A percentile compares a stretch with the other conserved stretches of the same genome.
Conservation (phyloP, 2,329 filamentous ascomycete genomes). For the Exophiala viscosa region DNA sequence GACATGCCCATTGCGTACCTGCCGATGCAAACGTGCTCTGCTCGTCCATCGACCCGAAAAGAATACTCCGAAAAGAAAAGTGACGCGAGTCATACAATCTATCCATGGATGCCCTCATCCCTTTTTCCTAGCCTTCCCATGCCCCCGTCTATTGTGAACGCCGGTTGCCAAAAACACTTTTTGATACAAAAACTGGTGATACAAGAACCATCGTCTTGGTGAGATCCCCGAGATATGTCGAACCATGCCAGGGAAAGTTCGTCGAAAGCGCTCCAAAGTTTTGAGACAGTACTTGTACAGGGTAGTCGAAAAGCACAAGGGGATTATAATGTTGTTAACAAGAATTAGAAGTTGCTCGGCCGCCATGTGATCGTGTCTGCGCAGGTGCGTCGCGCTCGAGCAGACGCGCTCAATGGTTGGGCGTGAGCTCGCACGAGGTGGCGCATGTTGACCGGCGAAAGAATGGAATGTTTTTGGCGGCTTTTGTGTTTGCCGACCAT, state of each 20-base stretch:
- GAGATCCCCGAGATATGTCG: constrained; percentile 14
- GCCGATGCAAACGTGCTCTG: constrained; percentile 10
- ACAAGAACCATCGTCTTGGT: constrained; percentile 26
- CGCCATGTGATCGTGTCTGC: background rate
- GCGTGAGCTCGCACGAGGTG: background rate
- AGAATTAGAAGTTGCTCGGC: constrained; percentile 9
- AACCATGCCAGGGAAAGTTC: constrained; percentile 21
- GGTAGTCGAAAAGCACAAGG: constrained; percentile 26
- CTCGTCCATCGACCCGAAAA: constrained; percentile 7
- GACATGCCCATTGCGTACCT: constrained; percentile 8
- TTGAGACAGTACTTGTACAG: constrained; percentile 30
- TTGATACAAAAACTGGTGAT: constrained; percentile 26
- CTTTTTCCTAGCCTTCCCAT: constrained; percentile 2
- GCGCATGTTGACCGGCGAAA: constrained; percentile 8
- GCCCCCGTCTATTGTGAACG: constrained; percentile 24
- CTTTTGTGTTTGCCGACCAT: background rate
- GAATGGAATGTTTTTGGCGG: constrained; percentile 7
- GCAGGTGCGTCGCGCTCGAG: background rate
- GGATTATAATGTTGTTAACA: constrained; percentile 22
- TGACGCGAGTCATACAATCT: constrained; percentile 30
- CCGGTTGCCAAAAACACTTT: constrained; percentile 23
- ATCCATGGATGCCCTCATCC: constrained; percentile 17
- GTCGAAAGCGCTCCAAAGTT: constrained; percentile 27
- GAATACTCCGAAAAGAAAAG: constrained; percentile 19
- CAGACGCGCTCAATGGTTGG: no score